These are phyloP conservation scores for Raphanus hybrid DNA, from an alignment of 441 rosid genomes.

Conservation along the genomic window DNA sequence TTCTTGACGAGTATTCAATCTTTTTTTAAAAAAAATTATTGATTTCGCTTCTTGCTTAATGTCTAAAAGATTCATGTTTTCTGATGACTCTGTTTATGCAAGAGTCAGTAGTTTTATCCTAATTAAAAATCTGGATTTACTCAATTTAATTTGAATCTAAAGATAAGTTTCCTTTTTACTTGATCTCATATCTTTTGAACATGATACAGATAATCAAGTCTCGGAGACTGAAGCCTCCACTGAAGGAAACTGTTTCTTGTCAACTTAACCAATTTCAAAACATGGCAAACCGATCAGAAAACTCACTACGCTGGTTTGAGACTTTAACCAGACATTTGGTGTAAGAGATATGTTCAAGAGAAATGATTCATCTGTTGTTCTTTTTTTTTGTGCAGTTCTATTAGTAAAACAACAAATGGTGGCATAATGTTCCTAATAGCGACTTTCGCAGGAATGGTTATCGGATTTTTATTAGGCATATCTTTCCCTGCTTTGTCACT, in stretches of 20 bases:
- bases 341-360: neutral
- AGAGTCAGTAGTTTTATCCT: neutral
- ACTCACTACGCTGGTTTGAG: constrained; percentile 57
- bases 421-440: constrained; percentile 63
- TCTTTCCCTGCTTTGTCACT: constrained; percentile 68
- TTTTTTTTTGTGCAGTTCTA: constrained; percentile 45
- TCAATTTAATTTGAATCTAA: neutral
- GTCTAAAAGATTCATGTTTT: neutral
- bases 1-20: neutral
- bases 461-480: constrained; percentile 79
- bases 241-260: constrained; percentile 5
- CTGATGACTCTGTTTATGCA: neutral
- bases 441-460: constrained; percentile 65
- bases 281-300: constrained; percentile 62
- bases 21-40: neutral
- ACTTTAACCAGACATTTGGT: constrained; percentile 17
- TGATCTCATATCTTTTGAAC: neutral
- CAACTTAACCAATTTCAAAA: constrained; percentile 7
- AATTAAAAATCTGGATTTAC: neutral
- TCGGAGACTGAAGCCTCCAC: constrained; percentile 1
- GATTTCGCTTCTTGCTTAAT: neutral
- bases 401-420: constrained; percentile 63
- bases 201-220: constrained; percentile 20
- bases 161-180: constrained; percentile 9
- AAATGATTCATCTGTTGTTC: neutral